A percentile compares a stretch with the other conserved stretches of the same genome.
phyloP scores from a whole-genome alignment of 2,329 filamentous ascomycete genomes.

The Arthroderma sp. region DNA sequence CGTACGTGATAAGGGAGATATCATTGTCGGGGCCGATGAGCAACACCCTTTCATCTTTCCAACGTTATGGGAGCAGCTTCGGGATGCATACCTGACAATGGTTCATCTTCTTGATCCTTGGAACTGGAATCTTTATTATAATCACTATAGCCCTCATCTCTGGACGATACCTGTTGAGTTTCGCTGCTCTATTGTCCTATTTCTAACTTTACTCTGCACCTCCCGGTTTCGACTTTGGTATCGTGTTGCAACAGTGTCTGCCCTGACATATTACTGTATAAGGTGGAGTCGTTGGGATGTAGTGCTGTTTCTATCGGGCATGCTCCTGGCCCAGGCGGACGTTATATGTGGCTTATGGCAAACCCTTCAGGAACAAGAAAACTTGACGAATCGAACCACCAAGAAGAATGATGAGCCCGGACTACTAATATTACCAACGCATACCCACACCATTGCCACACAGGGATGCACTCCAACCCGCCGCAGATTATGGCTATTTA shows the following conservation, averaged over 20 bases:
- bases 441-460: no score
- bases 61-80: slow-evolving; percentile 22
- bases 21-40: slow-evolving; percentile 29
- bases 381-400: no score
- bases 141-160: slow-evolving; percentile 33
- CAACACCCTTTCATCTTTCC: slow-evolving; percentile 28
- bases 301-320: slow-evolving; percentile 29
- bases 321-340: slow-evolving; percentile 32
- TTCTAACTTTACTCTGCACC: slow-evolving; percentile 28
- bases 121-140: slow-evolving; percentile 27
- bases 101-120: slow-evolving; percentile 25
- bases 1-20: slow-evolving; percentile 24
- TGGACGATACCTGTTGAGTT: slow-evolving; percentile 37
- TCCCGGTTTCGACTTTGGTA: slow-evolving; percentile 22
- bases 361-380: no score
- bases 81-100: slow-evolving; percentile 24
- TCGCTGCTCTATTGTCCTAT: slow-evolving; percentile 32
- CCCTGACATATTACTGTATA: slow-evolving; percentile 27
- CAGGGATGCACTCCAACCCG: slow-evolving; percentile 1
- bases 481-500: slow-evolving; percentile 22
- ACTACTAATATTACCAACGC: no score
- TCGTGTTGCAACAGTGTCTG: slow-evolving; percentile 22
- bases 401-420: no score
- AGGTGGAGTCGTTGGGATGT: slow-evolving; percentile 32
- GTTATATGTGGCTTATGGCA: slow-evolving; percentile 26